Percentiles rank a stretch among this genome's conserved stretches.
These are phyloP conservation scores for Polyplosphaeria fusca DNA, from an alignment of 495 filamentous ascomycete species.

Conservation along the genomic window DNA sequence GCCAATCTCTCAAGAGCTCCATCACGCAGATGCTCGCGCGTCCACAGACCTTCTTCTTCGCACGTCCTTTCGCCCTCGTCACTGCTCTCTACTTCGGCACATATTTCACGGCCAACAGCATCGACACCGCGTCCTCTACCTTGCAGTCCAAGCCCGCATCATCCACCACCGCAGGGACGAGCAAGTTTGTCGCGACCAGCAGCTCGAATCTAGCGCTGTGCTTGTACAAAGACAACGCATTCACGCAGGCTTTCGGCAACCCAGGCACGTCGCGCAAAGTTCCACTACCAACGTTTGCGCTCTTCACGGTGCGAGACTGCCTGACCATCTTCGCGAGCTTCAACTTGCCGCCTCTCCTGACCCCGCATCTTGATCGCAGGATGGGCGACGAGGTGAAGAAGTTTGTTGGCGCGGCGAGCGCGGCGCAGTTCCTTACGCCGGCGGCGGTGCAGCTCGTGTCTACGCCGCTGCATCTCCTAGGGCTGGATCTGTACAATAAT, in stretches of 20 bases:
- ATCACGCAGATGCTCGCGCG: conserved; percentile 60
- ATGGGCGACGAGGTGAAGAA: conserved; percentile 47
- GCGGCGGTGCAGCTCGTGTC: conserved; percentile 76
- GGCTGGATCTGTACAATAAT: conserved; percentile 86
- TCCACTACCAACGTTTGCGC: conserved; percentile 61
- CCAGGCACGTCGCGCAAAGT: conserved; percentile 43
- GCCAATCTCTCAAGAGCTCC: conserved; percentile 61
- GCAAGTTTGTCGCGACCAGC: conserved; percentile 79
- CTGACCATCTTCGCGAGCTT: conserved; percentile 92
- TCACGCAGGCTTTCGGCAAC: conserved; percentile 73
- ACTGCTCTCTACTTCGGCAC: conserved; percentile 85
- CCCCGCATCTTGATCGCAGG: conserved; percentile 51
- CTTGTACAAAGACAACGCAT: conserved; percentile 89
- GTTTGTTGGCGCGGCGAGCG: conserved; percentile 53
- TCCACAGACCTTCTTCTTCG: conserved; percentile 70
- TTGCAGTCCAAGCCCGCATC: conserved; percentile 53
- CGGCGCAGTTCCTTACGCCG: conserved; percentile 78
- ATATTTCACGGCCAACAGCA: conserved; percentile 82
- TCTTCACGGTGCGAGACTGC: conserved; percentile 84
- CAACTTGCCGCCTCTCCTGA: conserved; percentile 79
- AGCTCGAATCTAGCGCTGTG: conserved; percentile 87
- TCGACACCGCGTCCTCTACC: conserved; percentile 78
- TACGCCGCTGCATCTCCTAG: conserved; percentile 85
- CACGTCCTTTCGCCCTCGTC: conserved; percentile 81
- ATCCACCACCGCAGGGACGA: conserved; percentile 61